Conservation (phyloP, 2,329 filamentous ascomycete species). For the Colletotrichum sp. region DNA sequence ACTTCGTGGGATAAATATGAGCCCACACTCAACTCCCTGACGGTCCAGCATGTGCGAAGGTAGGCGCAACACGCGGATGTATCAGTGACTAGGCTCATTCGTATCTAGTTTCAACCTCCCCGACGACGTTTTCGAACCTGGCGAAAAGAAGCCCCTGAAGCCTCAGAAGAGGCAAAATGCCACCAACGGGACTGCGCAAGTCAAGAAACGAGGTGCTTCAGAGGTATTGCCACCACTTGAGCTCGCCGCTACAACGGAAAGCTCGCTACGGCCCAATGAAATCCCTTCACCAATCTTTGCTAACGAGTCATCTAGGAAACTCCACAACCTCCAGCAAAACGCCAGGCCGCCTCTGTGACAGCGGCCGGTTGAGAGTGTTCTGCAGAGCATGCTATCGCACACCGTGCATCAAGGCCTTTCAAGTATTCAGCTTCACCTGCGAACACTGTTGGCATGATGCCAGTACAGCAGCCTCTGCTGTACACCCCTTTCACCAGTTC, state of each 20-base stretch:
- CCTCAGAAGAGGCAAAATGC: slow-evolving; percentile 32
- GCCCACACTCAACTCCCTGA: slow-evolving; percentile 75
- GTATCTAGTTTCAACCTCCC: slow-evolving; percentile 78
- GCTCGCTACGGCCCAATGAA: slow-evolving; percentile 31
- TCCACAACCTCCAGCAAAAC: slow-evolving; percentile 40
- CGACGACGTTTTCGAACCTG: slow-evolving; percentile 84
- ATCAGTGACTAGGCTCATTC: background rate
- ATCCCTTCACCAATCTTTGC: slow-evolving; percentile 45
- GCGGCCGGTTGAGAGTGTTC: slow-evolving; percentile 37
- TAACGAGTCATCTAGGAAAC: slow-evolving; percentile 34
- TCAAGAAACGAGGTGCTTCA: slow-evolving; percentile 55
- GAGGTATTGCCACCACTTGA: slow-evolving; percentile 38
- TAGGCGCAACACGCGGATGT: slow-evolving; percentile 49
- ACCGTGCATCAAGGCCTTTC: background rate
- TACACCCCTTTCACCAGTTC: background rate
- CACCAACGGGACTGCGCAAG: slow-evolving; percentile 41
- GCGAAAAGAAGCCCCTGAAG: slow-evolving; percentile 75
- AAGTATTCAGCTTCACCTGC: background rate
- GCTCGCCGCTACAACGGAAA: background rate
- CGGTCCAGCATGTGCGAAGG: slow-evolving; percentile 86
- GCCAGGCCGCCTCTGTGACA: slow-evolving; percentile 46
- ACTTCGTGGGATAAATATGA: slow-evolving; percentile 78
- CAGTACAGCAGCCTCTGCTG: background rate
- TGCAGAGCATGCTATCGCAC: background rate
- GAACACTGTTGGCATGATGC: background rate